Percentiles rank a stretch among this genome's conserved stretches.
Evolutionary conservation across 345 rosid species (phyloP).

Genomic region (Nephelium lappaceum): DNA sequence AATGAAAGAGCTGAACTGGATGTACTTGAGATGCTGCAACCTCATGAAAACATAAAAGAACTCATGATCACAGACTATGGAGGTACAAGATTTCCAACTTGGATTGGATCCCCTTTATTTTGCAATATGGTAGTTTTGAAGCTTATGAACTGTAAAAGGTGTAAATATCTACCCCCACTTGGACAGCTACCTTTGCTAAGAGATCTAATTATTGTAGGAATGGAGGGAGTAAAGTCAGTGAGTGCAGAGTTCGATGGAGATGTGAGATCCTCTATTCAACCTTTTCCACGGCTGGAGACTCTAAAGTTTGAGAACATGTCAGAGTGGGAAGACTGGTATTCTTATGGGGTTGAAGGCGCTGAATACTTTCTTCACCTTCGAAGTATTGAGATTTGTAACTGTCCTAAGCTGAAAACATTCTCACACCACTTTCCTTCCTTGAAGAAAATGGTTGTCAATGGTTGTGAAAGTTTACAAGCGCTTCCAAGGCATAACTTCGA

Average conservation of each 20-base stretch:
- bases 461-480: constrained; percentile 7
- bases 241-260: constrained; percentile 13
- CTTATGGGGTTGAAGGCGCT: background rate
- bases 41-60: constrained; percentile 10
- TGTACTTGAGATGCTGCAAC: constrained; percentile 23
- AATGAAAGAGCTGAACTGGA: constrained; percentile 15
- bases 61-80: constrained; percentile 7
- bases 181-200: constrained; percentile 10
- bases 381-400: constrained; percentile 7
- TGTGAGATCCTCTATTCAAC: background rate
- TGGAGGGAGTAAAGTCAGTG: constrained; percentile 16
- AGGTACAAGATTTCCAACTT: constrained; percentile 19
- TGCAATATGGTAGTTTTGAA: constrained; percentile 2
- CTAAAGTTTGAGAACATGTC: constrained; percentile 22
- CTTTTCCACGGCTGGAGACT: constrained; percentile 16
- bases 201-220: constrained; percentile 5
- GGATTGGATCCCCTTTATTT: constrained; percentile 12
- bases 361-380: constrained; percentile 6
- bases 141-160: constrained; percentile 8
- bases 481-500: constrained; percentile 2
- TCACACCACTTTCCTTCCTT: background rate
- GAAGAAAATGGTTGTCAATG: background rate
- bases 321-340: constrained; percentile 17
- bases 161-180: constrained; percentile 12
- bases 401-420: constrained; percentile 6